Base-by-base conservation (phyloP, 2,329 filamentous ascomycete species). In the Trichoderma sp. region DNA sequence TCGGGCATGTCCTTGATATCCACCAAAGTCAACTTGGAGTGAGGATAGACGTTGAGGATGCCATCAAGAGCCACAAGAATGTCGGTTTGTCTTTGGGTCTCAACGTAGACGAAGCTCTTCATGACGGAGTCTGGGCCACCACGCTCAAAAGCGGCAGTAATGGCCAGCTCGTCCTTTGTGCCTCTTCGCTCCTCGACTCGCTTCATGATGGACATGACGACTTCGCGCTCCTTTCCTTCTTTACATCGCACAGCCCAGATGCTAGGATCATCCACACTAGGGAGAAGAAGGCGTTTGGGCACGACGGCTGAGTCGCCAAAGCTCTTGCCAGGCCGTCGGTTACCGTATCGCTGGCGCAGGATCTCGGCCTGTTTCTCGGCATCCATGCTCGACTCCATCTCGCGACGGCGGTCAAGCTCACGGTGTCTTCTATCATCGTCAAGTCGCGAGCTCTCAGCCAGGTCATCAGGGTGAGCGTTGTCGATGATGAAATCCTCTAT, bases 1-100 rank as follows among this genome's bases (percentile, higher is more conserved):
- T 98, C 96, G 2, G 96, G 95, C 91, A 98, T 97, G 82, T 99
- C 96, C 81, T 97, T 97, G 78, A 98, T 94, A 63, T 96, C 93
- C 56, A 99, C 94, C 66, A 98, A 85, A 58, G 95, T 89, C 83
- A 96, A 91, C 82, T 94, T 96, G 32, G 90, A 92, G 71, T 94
- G 90, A 69, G 95, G 93, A 80, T 98, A 99, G 47, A 97, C 92
- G 78, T 97, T 94, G 73, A 93, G 89, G 78, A 99, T 89, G 56
- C 91, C 93, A 73, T 97, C 93, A 56, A 97, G 85, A 8, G 94
- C 93, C 67, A 91, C 87, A 78, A 95, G 85, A 75, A 98, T 93
- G 81, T 98, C 94, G 60, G 93, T 93, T 80, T 96, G 92, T 74
- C 93, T 90, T 76, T 92, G 90, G 14, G 96, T 95, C 82, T 99